Percentiles rank a stretch among this genome's conserved stretches.
Conservation (phyloP, 202 grass and related monocot genomes). For the Carex arenaria region DNA sequence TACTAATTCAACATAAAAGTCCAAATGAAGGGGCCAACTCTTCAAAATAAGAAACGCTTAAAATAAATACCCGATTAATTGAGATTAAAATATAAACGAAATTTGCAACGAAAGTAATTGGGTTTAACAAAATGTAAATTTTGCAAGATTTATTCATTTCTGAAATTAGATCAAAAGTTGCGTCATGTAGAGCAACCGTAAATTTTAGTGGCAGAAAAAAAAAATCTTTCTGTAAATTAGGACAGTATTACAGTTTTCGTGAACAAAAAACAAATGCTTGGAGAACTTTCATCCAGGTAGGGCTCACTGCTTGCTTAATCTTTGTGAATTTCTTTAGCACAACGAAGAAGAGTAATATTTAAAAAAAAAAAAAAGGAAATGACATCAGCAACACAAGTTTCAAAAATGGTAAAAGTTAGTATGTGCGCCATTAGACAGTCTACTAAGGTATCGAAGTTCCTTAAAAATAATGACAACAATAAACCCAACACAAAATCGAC, state of each 20-base stretch:
- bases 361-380: not conserved
- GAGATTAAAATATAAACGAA: too few species aligned
- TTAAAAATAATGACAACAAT: conserved; percentile 5
- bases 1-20: not conserved
- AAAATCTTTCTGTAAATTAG: too few species aligned
- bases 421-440: not conserved
- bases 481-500: conserved; percentile 10
- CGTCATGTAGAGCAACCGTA: too few species aligned
- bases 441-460: not conserved
- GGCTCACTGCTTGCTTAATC: not conserved
- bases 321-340: not conserved
- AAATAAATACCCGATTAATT: not conserved
- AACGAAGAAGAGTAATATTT: not conserved
- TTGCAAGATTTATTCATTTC: too few species aligned
- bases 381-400: not conserved
- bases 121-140: too few species aligned
- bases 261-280: not conserved
- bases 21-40: not conserved
- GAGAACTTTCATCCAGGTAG: not conserved
- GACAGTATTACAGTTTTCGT: not conserved
- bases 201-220: too few species aligned
- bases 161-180: too few species aligned
- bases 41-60: not conserved
- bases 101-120: too few species aligned
- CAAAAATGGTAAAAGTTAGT: not conserved